These are phyloP conservation scores for Peniophora sp. DNA, from an alignment of 1,284 basidiomycete genomes.

Conservation along the genomic window DNA sequence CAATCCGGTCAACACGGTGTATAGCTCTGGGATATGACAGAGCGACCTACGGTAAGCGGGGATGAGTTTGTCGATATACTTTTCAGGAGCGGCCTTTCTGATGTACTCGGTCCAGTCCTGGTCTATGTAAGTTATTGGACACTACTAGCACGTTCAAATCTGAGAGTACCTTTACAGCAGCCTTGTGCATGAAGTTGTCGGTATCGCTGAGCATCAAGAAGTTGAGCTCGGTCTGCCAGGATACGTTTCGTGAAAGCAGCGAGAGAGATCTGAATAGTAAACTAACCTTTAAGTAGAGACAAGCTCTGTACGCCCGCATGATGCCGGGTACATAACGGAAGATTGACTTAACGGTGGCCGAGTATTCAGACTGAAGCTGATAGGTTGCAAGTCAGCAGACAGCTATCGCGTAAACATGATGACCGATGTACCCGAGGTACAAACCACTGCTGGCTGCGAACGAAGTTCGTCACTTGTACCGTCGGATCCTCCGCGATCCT, in stretches of 20 bases:
- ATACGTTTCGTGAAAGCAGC: too few species aligned
- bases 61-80: slow-evolving; percentile 34
- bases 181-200: slow-evolving; percentile 2
- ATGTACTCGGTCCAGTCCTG: slow-evolving; percentile 31
- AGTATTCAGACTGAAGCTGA: slow-evolving; percentile 34
- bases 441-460: slow-evolving; percentile 45
- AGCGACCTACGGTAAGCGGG: slow-evolving; percentile 39
- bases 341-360: slow-evolving; percentile 33
- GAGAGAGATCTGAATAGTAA: background rate
- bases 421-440: slow-evolving; percentile 31
- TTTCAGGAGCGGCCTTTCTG: slow-evolving; percentile 32
- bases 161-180: slow-evolving; percentile 6
- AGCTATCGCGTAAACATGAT: background rate
- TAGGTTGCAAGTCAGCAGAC: background rate
- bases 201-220: slow-evolving; percentile 1
- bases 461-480: slow-evolving; percentile 44
- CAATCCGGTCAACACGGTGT: slow-evolving; percentile 8
- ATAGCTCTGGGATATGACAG: too few species aligned
- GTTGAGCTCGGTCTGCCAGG: slow-evolving; percentile 5
- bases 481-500: slow-evolving; percentile 39
- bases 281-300: slow-evolving; percentile 15
- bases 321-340: slow-evolving; percentile 41
- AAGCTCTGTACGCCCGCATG: slow-evolving; percentile 37
- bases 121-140: too few species aligned
- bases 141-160: too few species aligned